These are phyloP conservation scores for Podospora conica DNA, from an alignment of 495 filamentous ascomycete genomes.

Conservation along the genomic window DNA sequence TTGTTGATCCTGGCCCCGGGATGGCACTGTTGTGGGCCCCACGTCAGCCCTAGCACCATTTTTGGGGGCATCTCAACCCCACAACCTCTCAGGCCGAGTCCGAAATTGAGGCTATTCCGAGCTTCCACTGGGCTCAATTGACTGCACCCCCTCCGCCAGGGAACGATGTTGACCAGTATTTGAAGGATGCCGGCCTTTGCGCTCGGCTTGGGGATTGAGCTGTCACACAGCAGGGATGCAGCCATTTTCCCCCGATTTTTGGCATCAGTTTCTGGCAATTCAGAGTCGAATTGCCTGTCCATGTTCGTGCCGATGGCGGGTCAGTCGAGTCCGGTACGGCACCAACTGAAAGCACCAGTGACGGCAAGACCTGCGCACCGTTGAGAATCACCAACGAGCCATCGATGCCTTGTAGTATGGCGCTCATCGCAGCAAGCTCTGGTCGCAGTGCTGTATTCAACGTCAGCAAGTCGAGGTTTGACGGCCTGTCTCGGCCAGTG, in stretches of 20 bases:
- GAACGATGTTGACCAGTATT: background rate
- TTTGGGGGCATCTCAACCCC: conserved; percentile 1
- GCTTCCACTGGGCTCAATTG: background rate
- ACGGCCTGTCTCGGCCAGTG: background rate
- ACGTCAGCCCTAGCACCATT: conserved; percentile 6
- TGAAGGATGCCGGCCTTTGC: background rate
- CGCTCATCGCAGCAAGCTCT: background rate
- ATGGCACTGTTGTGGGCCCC: conserved; percentile 6
- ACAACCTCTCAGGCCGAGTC: background rate
- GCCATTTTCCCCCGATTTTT: background rate
- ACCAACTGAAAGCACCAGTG: background rate
- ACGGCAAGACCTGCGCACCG: background rate
- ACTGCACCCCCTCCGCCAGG: background rate
- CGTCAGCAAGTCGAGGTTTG: background rate
- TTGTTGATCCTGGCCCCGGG: background rate
- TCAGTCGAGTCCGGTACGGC: background rate
- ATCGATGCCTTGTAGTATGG: too few species aligned
- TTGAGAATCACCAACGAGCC: background rate
- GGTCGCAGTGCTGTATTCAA: background rate
- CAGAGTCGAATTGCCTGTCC: background rate
- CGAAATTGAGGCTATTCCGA: conserved; percentile 10
- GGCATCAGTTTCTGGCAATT: background rate
- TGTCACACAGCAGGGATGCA: background rate
- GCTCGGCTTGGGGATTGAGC: background rate
- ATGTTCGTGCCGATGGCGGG: background rate